phyloP scores from a whole-genome alignment of 2,329 filamentous ascomycete species.

The Calonectria naviculata region DNA sequence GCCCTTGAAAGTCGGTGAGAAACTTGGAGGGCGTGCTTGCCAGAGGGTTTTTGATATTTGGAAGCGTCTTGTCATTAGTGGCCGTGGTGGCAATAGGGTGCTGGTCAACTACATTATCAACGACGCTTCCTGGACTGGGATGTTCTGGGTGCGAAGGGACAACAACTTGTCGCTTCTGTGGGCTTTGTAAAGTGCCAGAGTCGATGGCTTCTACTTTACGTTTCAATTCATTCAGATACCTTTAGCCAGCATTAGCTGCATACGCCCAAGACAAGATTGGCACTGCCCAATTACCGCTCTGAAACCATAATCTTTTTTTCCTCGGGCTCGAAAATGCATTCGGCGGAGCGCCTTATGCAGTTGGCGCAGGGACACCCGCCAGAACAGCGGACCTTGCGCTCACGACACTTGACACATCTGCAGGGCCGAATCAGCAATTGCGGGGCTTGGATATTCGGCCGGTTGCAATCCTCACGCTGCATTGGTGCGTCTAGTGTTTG shows the following conservation, averaged over 20 bases:
- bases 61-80: neutral
- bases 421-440: neutral
- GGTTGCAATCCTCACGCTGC: neutral
- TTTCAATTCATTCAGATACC: constrained; percentile 19
- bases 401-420: constrained; percentile 10
- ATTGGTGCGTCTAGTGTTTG: neutral
- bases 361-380: constrained; percentile 11
- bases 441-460: neutral
- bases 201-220: constrained; percentile 2
- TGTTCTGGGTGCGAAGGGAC: too few species aligned
- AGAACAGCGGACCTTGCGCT: constrained; percentile 22
- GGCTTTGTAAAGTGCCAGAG: neutral
- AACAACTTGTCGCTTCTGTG: neutral
- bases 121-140: neutral
- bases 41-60: constrained; percentile 1
- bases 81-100: neutral
- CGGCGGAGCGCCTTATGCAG: constrained; percentile 3
- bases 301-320: constrained; percentile 14
- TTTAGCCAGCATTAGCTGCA: neutral
- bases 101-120: neutral
- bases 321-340: constrained; percentile 14
- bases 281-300: neutral
- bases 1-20: neutral
- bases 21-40: neutral
- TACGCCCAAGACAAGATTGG: neutral